Evolutionary conservation across 23 red algal species (phyloP), one percentile per base, ranked within the genome.

Genomic region (Gracilariopsis chorda): DNA sequence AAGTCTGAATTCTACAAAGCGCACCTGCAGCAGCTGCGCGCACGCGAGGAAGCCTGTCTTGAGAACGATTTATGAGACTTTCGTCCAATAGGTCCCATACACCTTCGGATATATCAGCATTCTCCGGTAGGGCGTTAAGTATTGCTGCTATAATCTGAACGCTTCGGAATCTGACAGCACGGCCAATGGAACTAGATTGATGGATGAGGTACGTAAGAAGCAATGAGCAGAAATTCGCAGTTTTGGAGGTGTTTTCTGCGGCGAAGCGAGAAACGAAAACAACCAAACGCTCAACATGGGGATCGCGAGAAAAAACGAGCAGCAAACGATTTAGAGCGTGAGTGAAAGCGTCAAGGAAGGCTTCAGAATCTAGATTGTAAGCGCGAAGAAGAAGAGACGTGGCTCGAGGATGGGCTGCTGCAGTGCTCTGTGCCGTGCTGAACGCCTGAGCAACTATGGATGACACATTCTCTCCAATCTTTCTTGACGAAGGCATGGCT

Each of bases 251-350:
- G 58, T 63, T 52, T 40, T 40, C 48, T 20, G 80, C 79, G 0
- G 91, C 68, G 44, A 83, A 86, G 11, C 70, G 46, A 16, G 83
- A 58, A 28, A 95, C 67, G 47, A 95, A 95, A 25, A 25, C 49
- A 34, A 95, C 64, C 25, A 95, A 65, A 16, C 93, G 93, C 76
- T 95, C 93, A 27, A 83, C 93, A 41, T 52, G 58, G 3, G 93
- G 78, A 14, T 90, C 80, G 21, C 85, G 84, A 23, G 48, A 69
- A 77, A 44, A 95, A 13, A 95, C 78, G 35, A 95, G 59, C 0
- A 95, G 93, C 48, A 75, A 75, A 28, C 93, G 93, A 55, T 95
- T 95, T 48, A 95, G 64, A 24, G 48, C 36, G 37, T 69, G 62
- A 23, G 80, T 84, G 52, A 95, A 84, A 7, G 74, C 44, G 43